A percentile compares a stretch with the other conserved stretches of the same genome.
Evolutionary conservation across 225 moss, liverwort and hornwort genomes (phyloP).

Genomic region (Polytrichum commune): DNA sequence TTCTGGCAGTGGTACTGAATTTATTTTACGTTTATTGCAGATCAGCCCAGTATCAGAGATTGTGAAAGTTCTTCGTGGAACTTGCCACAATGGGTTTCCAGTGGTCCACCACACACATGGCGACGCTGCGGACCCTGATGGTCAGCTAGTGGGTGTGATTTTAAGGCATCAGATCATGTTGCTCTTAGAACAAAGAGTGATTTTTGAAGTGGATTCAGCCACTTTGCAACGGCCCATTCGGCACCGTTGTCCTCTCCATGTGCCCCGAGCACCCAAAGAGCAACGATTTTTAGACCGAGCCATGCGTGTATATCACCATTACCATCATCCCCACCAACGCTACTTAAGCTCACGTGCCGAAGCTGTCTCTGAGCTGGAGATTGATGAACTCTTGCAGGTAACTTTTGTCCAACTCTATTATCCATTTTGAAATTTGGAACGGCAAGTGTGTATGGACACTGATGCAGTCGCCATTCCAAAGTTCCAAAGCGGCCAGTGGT

Average conservation of each 20-base stretch:
- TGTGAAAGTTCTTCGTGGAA: constrained; percentile 41
- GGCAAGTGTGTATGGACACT: too few species aligned
- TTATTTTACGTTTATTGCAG: constrained; percentile 15
- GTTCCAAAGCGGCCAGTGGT: too few species aligned
- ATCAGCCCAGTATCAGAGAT: constrained; percentile 47
- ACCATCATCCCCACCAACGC: constrained; percentile 71
- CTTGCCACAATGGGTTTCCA: constrained; percentile 66
- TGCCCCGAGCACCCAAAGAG: constrained; percentile 33
- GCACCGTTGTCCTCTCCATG: constrained; percentile 15
- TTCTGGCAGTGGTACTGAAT: too few species aligned
- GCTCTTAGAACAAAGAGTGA: constrained; percentile 57
- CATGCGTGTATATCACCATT: constrained; percentile 82
- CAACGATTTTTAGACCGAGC: constrained; percentile 53
- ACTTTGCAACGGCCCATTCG: constrained; percentile 26
- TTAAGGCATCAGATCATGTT: constrained; percentile 77
- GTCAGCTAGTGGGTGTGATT: constrained; percentile 72
- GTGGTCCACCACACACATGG: constrained; percentile 51
- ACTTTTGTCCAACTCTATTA: too few species aligned
- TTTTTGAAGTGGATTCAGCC: constrained; percentile 52
- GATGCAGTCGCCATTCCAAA: too few species aligned
- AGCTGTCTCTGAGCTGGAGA: constrained; percentile 51
- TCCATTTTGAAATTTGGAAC: too few species aligned
- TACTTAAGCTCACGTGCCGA: constrained; percentile 64
- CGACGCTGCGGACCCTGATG: constrained; percentile 40
- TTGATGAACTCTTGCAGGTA: constrained; percentile 49